A percentile compares a stretch with the other conserved stretches of the same genome.
Conservation (phyloP, 2,329 filamentous ascomycete genomes). For the Monosporascus ibericus region DNA sequence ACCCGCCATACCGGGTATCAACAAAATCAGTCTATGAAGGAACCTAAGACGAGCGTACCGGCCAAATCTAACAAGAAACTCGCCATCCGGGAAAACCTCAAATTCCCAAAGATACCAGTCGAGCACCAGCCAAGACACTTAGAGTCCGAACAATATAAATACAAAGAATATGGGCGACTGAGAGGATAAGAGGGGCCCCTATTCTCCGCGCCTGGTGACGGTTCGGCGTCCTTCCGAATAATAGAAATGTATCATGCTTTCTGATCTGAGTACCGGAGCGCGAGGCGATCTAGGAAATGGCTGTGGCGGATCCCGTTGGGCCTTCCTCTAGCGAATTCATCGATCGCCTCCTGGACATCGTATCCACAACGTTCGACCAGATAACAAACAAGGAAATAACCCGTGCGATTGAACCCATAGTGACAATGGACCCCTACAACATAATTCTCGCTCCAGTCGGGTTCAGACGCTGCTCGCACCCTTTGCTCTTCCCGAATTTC, state of each 20-base stretch:
- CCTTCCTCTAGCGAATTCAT: conserved; percentile 65
- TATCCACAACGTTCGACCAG: conserved; percentile 76
- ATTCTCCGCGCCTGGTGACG: background rate
- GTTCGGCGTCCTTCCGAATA: background rate
- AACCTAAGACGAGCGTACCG: background rate
- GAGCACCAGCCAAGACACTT: background rate
- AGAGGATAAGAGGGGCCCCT: background rate
- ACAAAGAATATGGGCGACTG: background rate
- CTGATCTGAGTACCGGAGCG: conserved; percentile 61
- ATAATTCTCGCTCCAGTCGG: conserved; percentile 33
- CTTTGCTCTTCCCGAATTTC: conserved; percentile 52
- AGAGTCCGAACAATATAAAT: background rate
- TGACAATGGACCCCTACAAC: conserved; percentile 87
- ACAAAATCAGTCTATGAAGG: background rate
- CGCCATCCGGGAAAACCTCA: background rate
- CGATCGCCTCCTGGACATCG: conserved; percentile 68
- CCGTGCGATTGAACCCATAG: conserved; percentile 92
- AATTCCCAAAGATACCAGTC: background rate
- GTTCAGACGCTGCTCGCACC: conserved; percentile 33
- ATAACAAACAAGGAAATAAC: conserved; percentile 85
- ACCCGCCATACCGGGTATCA: background rate
- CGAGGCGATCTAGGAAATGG: conserved; percentile 81
- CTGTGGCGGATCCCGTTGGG: conserved; percentile 83
- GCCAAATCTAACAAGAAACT: background rate
- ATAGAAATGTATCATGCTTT: background rate